A percentile compares a stretch with the other conserved stretches of the same genome.
Conservation (phyloP, 345 rosid species). For the Heritiera fomes region DNA sequence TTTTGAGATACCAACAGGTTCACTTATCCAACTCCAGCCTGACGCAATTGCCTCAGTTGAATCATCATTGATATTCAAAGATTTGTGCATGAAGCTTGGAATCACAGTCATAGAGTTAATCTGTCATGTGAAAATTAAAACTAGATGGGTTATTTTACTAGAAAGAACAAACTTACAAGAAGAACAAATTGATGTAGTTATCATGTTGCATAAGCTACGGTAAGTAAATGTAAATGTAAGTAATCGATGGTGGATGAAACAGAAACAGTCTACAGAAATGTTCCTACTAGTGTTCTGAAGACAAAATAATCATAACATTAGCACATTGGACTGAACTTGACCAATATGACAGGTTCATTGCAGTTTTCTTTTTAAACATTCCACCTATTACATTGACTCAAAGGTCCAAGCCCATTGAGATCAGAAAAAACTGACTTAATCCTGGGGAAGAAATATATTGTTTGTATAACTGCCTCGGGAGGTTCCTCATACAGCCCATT, state of each 20-base stretch:
- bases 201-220: not conserved
- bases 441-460: not conserved
- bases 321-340: not conserved
- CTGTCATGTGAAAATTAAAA: slow-evolving; percentile 37
- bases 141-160: slow-evolving; percentile 4
- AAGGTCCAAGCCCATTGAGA: not conserved
- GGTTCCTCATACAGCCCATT: not conserved
- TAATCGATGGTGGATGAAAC: not conserved
- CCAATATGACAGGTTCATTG: not conserved
- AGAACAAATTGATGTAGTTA: not conserved
- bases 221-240: not conserved
- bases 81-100: slow-evolving; percentile 49
- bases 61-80: slow-evolving; percentile 42
- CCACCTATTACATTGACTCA: not conserved
- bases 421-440: not conserved
- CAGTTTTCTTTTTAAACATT: not conserved
- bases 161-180: not conserved
- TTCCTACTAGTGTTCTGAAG: not conserved
- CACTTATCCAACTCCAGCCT: slow-evolving; percentile 75
- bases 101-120: slow-evolving; percentile 64
- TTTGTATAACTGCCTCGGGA: not conserved
- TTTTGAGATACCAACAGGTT: slow-evolving; percentile 84
- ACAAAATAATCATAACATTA: not conserved
- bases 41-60: slow-evolving; percentile 50
- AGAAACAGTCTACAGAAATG: not conserved